Evolutionary conservation across 1,284 basidiomycete genomes (phyloP), one percentile per base, ranked within the genome.

Genomic region (Apiotrichum laibachii): DNA sequence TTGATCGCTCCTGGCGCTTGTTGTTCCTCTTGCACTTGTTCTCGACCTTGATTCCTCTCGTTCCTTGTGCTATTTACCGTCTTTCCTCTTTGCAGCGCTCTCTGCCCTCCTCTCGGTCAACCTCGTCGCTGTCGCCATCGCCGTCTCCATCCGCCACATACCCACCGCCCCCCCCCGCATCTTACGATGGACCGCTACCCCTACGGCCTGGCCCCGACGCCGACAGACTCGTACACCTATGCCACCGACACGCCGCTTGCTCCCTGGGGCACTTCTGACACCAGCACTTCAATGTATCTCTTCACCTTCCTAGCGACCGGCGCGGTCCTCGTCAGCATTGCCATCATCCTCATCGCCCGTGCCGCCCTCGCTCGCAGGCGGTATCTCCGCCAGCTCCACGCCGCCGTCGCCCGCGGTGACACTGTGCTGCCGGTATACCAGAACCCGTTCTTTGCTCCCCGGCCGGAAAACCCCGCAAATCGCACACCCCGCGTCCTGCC

Each of bases 261-360:
- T 8, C 18, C 18, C 40, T 47, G 46, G 46, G n/a, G 5, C 16
- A 26, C 16, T 5, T 18, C 55, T 55, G 31, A 57, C 53, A 19
- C 15, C 54, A 56, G 57, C 31, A 68, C 72, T 9, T 63, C 71
- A 8, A 63, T 79, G 26, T 79, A 79, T 59, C 68, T 79, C 18
- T 77, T 77, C 67, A 77, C 76, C 9, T 77, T 79, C 61, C 67
- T 79, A 31, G 77, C 75, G 33, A 73, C 72, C 34, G 66, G 77
- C 52, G 56, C 76, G 40, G 64, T 78, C 33, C 70, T 79, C 42
- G 67, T 62, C 2, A 37, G 67, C 10, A 76, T 79, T 18, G 70
- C 72, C 11, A 67, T 64, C 35, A 67, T 57, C 4, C 67, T 79
- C 11, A 59, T 79, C 26, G 55, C 71, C 31, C 65, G 77, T 16